phyloP scores from a whole-genome alignment of 1,284 basidiomycete genomes.

The Irpex sp. region DNA sequence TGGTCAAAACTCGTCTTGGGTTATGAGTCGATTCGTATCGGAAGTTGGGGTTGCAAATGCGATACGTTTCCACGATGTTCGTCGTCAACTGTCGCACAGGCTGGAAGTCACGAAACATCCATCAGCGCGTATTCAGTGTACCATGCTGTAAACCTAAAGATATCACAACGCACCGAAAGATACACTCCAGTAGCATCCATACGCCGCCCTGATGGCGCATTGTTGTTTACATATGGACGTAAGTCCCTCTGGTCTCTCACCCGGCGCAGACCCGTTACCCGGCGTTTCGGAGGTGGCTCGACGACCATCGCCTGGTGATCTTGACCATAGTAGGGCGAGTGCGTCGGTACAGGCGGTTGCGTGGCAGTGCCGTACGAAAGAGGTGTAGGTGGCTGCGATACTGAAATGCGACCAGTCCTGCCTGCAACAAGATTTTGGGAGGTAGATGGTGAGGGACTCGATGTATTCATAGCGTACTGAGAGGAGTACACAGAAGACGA shows the following conservation, averaged over 20 bases:
- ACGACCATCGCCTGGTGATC: conserved; percentile 65
- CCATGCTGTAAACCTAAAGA: neutral
- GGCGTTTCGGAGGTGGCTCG: conserved; percentile 67
- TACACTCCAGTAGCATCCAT: conserved; percentile 62
- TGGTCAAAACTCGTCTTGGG: conserved; percentile 90
- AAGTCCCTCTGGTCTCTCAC: conserved; percentile 70
- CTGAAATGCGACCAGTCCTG: conserved; percentile 42
- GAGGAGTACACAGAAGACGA: conserved; percentile 33
- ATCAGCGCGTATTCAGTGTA: conserved; percentile 1
- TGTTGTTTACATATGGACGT: conserved; percentile 58
- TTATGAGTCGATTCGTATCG: conserved; percentile 91
- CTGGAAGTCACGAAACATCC: conserved; percentile 34
- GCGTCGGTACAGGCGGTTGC: conserved; percentile 36
- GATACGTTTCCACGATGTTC: conserved; percentile 84
- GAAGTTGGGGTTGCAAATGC: conserved; percentile 89
- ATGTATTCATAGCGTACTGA: conserved; percentile 52
- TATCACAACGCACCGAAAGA: conserved; percentile 50
- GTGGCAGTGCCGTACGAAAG: conserved; percentile 57
- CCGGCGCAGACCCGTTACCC: conserved; percentile 66
- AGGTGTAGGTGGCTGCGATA: conserved; percentile 66
- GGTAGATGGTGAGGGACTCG: conserved; percentile 53
- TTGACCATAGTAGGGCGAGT: conserved; percentile 50
- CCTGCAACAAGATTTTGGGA: conserved; percentile 45
- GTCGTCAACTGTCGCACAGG: conserved; percentile 87
- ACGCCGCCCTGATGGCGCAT: conserved; percentile 53